phyloP scores from a whole-genome alignment of 495 filamentous ascomycete genomes.

The Sordaria brevicollis region DNA sequence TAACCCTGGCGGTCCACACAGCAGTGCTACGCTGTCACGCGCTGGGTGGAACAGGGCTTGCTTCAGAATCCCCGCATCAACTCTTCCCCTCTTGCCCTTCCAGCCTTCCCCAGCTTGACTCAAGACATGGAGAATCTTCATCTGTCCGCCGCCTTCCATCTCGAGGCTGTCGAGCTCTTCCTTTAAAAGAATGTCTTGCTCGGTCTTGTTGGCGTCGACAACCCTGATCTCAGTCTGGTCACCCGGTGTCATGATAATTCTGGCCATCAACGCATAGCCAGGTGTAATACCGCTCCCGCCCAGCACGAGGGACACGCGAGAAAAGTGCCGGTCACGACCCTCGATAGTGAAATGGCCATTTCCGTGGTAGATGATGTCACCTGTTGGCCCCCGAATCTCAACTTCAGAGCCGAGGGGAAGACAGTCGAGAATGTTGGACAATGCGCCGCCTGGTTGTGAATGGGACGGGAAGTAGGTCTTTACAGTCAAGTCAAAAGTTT shows the following conservation, averaged over 20 bases:
- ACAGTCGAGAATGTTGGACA: neutral
- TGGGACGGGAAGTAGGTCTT: slow-evolving; percentile 6
- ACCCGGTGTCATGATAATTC: neutral
- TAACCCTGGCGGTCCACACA: neutral
- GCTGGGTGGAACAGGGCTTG: neutral
- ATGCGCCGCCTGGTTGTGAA: slow-evolving; percentile 4
- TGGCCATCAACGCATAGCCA: neutral
- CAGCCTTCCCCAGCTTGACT: neutral
- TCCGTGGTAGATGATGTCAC: neutral
- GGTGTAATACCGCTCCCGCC: neutral
- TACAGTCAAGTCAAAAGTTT: slow-evolving; percentile 3
- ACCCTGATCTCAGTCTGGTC: neutral
- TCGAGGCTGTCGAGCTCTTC: neutral
- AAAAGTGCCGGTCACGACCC: neutral
- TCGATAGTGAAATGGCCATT: neutral
- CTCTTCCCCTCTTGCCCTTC: neutral
- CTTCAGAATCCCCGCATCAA: neutral
- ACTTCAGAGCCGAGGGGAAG: neutral
- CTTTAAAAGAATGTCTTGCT: neutral
- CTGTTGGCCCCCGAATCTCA: neutral
- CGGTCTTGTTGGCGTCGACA: neutral
- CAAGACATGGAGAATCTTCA: neutral
- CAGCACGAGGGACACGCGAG: neutral
- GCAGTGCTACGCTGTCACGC: neutral
- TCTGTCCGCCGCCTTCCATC: neutral